Percentiles rank a stretch among this genome's conserved stretches.
Evolutionary conservation across 2,329 filamentous ascomycete genomes (phyloP).

Genomic region (Grosmannia clavigera): DNA sequence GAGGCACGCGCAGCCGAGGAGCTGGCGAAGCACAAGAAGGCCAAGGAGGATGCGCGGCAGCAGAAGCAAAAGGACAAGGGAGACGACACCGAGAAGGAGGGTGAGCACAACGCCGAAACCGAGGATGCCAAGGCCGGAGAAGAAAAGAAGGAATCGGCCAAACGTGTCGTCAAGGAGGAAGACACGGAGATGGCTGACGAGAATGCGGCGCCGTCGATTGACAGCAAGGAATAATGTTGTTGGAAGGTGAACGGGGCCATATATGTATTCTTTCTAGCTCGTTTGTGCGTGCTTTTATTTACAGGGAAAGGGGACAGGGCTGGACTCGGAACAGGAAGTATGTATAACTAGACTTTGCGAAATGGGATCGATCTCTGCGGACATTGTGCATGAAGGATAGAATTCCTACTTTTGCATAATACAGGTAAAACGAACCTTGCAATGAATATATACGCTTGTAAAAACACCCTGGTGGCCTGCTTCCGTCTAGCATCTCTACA

Average conservation of each 20-base stretch:
- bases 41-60: conserved; percentile 19
- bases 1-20: conserved; percentile 29
- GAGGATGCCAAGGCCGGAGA: conserved; percentile 2
- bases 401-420: neutral
- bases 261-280: neutral
- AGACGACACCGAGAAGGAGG: conserved; percentile 2
- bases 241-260: neutral
- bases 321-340: neutral
- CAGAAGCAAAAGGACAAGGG: conserved; percentile 11
- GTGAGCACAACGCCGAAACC: neutral
- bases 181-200: conserved; percentile 35
- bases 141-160: neutral
- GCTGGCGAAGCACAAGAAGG: conserved; percentile 28
- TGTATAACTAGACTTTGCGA: conserved; percentile 3
- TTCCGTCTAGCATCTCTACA: too few species aligned
- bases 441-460: neutral
- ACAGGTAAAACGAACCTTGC: neutral
- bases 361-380: neutral
- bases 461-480: too few species aligned
- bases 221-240: conserved; percentile 10
- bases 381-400: neutral
- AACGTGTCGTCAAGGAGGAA: conserved; percentile 25
- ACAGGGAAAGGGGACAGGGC: neutral
- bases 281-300: neutral
- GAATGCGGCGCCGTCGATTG: conserved; percentile 11